Base-by-base conservation (phyloP, 2,329 filamentous ascomycete genomes). In the Trichoderma sp. region DNA sequence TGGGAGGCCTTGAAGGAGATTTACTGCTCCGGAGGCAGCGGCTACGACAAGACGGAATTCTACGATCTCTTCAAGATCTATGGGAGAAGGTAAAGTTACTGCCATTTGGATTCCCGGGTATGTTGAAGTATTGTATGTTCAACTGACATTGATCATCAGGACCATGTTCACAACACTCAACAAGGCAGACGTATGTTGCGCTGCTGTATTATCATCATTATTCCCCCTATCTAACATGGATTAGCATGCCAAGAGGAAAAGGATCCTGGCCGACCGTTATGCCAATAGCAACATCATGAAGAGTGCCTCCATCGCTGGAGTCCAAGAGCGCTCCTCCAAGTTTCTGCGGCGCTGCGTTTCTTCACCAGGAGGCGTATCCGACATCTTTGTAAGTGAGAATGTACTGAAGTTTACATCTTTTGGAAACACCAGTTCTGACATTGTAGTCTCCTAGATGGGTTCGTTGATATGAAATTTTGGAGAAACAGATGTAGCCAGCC, bases 261-360 rank as follows among this genome's bases (percentile, higher is more conserved):
- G 87, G 30, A 78, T 88, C 55, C 79, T 90, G 51, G 88, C 88
- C 1, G 86, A 90, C 71, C 81, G 87, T 34, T 91, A 91, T 72
- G 85, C 88, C 34, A 90, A 90, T 74, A 86, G 83, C 62, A 90
- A 89, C 71, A 78, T 90, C 57, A 81, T 89, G 76, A 83, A 82
- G 34, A 73, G 81, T 5, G 77, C 78, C 2, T 82, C 86, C 2
- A 74, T 90, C 30, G 74, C 78, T 5, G 87, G 85, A 2, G 86
- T 91, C 56, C 76, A 82, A 61, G 81, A 86, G 67, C 79, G 86
- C 6, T 85, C 87, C 0, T 75, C 72, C 43, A 79, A 79, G 30
- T 89, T 90, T 68, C 73, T 87, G 6, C 76, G 80, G 19, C 80
- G 81, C 52, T 89, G 86, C 67, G 72, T 75, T 30, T 76, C 77